Conservation (phyloP, 2,329 filamentous ascomycete genomes). For the Botrytis fragariae region DNA sequence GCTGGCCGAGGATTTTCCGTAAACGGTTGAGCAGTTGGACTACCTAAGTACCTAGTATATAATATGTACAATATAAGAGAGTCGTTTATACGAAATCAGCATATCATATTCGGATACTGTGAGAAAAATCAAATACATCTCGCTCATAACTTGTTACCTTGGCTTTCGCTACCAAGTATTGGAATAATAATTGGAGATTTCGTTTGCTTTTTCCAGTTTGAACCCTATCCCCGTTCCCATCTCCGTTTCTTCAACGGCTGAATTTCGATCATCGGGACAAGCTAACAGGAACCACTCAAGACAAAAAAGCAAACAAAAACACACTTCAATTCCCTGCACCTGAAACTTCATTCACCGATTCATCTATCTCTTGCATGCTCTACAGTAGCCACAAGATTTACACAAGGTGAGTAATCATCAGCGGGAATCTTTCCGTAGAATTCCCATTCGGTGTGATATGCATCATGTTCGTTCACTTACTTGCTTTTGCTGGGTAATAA, state of each 20-base stretch:
- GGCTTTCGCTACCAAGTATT: conserved; percentile 3
- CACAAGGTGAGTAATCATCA: conserved; percentile 5
- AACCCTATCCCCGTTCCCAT: neutral
- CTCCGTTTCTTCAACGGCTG: conserved; percentile 15
- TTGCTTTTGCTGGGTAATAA: conserved; percentile 5
- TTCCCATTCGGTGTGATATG: conserved; percentile 9
- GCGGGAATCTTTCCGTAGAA: neutral
- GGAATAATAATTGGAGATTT: neutral
- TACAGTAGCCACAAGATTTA: neutral
- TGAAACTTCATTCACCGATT: conserved; percentile 3
- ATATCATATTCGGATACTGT: neutral
- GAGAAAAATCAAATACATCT: neutral
- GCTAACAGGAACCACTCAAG: neutral
- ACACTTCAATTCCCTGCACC: neutral
- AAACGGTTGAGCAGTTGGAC: neutral
- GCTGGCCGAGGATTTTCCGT: conserved; percentile 3
- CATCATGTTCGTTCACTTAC: neutral
- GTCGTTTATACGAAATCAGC: neutral
- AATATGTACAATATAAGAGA: neutral
- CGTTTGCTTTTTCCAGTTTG: neutral
- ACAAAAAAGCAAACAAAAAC: neutral
- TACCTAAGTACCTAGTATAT: neutral
- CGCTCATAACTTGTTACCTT: neutral
- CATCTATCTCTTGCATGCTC: conserved; percentile 8
- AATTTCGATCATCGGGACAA: conserved; percentile 2